Evolutionary conservation across 2,329 filamentous ascomycete species (phyloP), one percentile per base, ranked within the genome.

Genomic region (Beauveria rudraprayagi): DNA sequence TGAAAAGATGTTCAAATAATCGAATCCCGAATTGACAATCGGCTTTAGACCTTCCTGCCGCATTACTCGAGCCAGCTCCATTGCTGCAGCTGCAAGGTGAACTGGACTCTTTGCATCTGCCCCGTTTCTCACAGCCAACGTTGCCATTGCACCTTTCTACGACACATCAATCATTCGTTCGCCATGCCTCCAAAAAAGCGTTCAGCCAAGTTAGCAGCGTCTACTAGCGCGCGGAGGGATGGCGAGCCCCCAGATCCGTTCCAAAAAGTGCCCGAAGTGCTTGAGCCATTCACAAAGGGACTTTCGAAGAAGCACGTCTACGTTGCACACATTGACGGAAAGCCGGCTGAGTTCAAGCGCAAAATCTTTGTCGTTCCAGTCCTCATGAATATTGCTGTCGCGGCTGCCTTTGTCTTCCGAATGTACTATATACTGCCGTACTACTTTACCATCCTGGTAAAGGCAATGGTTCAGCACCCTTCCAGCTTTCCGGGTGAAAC

Each of bases 321-420:
- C 80, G 83, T 97, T 68, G 81, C 88, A 34, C 92, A 96, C 77
- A 79, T 96, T 73, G 92, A 97, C 78, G 77, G 75, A 63, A 86
- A 88, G 64, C 85, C 87, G 0, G 74, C 76, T 22, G 79, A 80
- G 30, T 85, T 92, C 75, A 97, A 97, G 76, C 84, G 84, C 71
- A 89, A 90, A 69, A 88, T 95, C 68, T 97, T 96, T 75, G 68
- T 85, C 53, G 86, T 96, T 1, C 91, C 92, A 17, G 80, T 91
- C 19, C 72, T 86, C 19, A 85, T 96, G 75, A 97, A 97, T 73
- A 61, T 88, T 40, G 74, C 77, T 66, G 85, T 97, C 61, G 77
- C 80, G 9, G 69, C 79, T 2, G 73, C 90, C 37, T 85, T 96
- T 67, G 67, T 80, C 62, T 85, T 85, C 78, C 88, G 92, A 65